These are phyloP conservation scores for Chalciporus pseudorubinellus DNA, from an alignment of 768 basidiomycete genomes.

Conservation along the genomic window DNA sequence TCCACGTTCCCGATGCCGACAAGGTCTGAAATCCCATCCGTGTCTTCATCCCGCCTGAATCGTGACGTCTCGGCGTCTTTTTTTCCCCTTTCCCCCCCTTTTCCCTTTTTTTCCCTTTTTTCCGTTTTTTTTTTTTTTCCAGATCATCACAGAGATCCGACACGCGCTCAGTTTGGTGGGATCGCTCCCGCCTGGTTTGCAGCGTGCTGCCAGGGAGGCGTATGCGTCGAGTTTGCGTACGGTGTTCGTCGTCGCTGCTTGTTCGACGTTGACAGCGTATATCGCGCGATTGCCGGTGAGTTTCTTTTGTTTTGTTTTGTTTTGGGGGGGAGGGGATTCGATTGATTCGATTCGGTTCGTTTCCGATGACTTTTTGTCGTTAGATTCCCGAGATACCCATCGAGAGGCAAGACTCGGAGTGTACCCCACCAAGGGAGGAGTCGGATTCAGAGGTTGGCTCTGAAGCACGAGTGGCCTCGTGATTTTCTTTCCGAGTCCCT, in stretches of 20 bases:
- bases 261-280: conserved; percentile 19
- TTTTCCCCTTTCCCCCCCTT: too few relatives aligned
- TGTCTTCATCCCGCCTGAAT: background rate
- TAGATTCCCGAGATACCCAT: conserved; percentile 17
- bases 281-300: conserved; percentile 18
- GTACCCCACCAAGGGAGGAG: background rate
- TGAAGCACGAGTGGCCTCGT: background rate
- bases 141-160: conserved; percentile 17
- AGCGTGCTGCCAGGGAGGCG: conserved; percentile 17
- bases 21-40: conserved; percentile 1
- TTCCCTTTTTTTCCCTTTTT: too few relatives aligned
- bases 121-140: too few relatives aligned
- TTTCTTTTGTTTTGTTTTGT: background rate
- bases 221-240: conserved; percentile 20
- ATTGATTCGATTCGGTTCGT: too few relatives aligned
- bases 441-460: background rate
- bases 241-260: conserved; percentile 19
- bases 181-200: conserved; percentile 8
- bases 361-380: background rate
- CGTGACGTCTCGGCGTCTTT: too few relatives aligned
- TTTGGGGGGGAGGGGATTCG: too few relatives aligned
- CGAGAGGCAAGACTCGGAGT: background rate
- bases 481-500: background rate
- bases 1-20: conserved; percentile 10
- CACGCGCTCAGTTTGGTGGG: conserved; percentile 19